A percentile compares a stretch with the other conserved stretches of the same genome.
Evolutionary conservation across 2,329 filamentous ascomycete genomes (phyloP).

Genomic region (Pleoardoris graminearum): DNA sequence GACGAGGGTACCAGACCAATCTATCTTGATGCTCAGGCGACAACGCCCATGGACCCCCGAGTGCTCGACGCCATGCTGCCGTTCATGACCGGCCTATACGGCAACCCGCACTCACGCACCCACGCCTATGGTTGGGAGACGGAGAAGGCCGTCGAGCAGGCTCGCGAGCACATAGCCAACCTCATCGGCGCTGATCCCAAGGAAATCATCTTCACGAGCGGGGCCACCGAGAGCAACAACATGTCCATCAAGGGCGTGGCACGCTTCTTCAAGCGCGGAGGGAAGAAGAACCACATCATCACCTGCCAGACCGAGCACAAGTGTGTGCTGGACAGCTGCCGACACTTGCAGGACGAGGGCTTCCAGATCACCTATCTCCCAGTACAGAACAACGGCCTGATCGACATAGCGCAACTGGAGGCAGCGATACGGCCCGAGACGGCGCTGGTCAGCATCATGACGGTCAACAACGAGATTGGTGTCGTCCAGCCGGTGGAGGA

Average conservation of each 20-base stretch:
- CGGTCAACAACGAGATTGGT: conserved; percentile 99
- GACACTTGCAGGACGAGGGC: conserved; percentile 94
- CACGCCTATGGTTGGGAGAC: conserved; percentile 99
- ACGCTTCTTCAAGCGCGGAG: conserved; percentile 86
- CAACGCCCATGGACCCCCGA: conserved; percentile 89
- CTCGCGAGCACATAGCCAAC: conserved; percentile 77
- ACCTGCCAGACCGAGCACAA: conserved; percentile 98
- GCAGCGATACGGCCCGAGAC: conserved; percentile 90
- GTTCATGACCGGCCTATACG: conserved; percentile 89
- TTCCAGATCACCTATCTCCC: conserved; percentile 97
- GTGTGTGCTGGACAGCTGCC: conserved; percentile 95
- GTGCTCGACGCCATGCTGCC: conserved; percentile 97
- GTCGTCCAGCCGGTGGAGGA: conserved; percentile 96
- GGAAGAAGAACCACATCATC: conserved; percentile 98
- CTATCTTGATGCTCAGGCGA: conserved; percentile 98
- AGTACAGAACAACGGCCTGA: conserved; percentile 81
- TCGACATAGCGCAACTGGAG: conserved; percentile 82
- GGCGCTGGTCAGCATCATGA: conserved; percentile 92
- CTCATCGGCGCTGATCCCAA: conserved; percentile 94
- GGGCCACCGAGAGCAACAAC: conserved; percentile 98
- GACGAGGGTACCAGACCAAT: conserved; percentile 92
- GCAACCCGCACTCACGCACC: conserved; percentile 95
- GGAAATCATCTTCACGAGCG: conserved; percentile 98
- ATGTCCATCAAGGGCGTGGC: conserved; percentile 99
- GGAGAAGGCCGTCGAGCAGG: conserved; percentile 88